Evolutionary conservation across 2,329 filamentous ascomycete genomes (phyloP), one percentile per base, ranked within the genome.

Genomic region (Trichoderma afroharzianum): DNA sequence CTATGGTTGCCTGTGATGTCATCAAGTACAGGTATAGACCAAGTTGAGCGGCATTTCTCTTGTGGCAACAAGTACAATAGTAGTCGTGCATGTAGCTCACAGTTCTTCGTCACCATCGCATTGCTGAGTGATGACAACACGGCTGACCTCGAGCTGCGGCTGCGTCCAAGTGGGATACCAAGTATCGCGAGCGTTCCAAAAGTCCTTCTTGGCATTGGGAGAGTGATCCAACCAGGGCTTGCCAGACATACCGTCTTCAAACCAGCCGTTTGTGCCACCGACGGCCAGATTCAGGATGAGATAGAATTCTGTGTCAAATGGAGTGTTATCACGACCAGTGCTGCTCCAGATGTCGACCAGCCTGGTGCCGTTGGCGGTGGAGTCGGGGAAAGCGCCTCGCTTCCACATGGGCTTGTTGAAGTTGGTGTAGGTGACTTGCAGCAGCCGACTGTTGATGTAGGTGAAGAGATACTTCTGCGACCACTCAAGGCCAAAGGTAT

Each of bases 381-480:
- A 84, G 21, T 86, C 80, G 6, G 91, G 90, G 79, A 95, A 95
- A 66, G 85, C 82, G 32, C 92, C 92, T 62, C 90, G 88, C 75
- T 88, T 75, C 88, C 90, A 94, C 77, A 94, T 87, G 11, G 88
- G 85, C 76, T 88, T 79, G 76, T 91, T 84, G 77, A 94, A 94
- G 80, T 91, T 92, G 75, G 88, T 91, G 84, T 94, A 97, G 73
- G 94, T 86, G 66, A 95, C 92, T 80, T 95, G 93, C 32, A 94
- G 85, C 24, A 97, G 88, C 14, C 92, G 90, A 59, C 88, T 91
- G 85, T 96, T 92, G 83, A 97, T 87, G 79, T 94, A 97, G 28
- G 92, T 95, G 83, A 95, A 97, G 72, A 96, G 84, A 80, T 97
- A 96, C 81, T 95, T 95, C 76, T 95, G 88, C 66, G 90, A 94